A percentile compares a stretch with the other conserved stretches of the same genome.
These are phyloP conservation scores for Cyberlindnera meyerae DNA, from an alignment of 805 yeast species.

Conservation along the genomic window DNA sequence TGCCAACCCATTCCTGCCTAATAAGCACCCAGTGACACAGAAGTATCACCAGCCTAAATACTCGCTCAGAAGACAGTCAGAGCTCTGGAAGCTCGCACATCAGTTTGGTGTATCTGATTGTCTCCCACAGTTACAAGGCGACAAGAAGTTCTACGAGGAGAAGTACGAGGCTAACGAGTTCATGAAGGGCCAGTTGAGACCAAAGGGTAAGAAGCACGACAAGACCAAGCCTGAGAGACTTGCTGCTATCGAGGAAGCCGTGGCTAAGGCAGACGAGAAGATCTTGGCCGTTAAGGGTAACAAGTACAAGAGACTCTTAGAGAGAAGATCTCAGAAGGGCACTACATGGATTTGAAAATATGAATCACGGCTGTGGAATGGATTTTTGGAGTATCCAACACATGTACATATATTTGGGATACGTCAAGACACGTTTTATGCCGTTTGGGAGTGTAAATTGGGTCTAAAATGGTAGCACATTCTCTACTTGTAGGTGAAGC, in stretches of 20 bases:
- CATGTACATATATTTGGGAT: not conserved
- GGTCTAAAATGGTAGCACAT: too few relatives aligned
- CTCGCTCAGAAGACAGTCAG: conserved; percentile 79
- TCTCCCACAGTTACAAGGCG: conserved; percentile 49
- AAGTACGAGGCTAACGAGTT: conserved; percentile 65
- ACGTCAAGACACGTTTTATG: too few relatives aligned
- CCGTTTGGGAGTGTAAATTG: too few relatives aligned
- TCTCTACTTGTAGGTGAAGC: too few relatives aligned
- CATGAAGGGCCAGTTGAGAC: conserved; percentile 71
- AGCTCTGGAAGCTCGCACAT: conserved; percentile 74
- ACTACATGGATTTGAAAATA: conserved; percentile 21
- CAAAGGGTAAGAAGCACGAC: conserved; percentile 81
- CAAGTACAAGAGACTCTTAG: conserved; percentile 24
- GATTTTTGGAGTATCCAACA: too few relatives aligned
- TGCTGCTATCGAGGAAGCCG: conserved; percentile 58
- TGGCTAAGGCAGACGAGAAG: conserved; percentile 60
- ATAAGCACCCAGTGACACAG: conserved; percentile 78
- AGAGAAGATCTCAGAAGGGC: conserved; percentile 21
- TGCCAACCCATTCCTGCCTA: conserved; percentile 85
- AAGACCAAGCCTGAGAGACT: conserved; percentile 56
- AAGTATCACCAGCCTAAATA: conserved; percentile 70
- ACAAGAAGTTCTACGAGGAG: conserved; percentile 71
- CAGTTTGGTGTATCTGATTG: conserved; percentile 75
- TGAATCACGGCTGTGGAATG: not conserved
- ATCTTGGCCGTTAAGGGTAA: conserved; percentile 44